Conservation (phyloP, 1,284 basidiomycete genomes). For the Tetrapyrgos nigripes region DNA sequence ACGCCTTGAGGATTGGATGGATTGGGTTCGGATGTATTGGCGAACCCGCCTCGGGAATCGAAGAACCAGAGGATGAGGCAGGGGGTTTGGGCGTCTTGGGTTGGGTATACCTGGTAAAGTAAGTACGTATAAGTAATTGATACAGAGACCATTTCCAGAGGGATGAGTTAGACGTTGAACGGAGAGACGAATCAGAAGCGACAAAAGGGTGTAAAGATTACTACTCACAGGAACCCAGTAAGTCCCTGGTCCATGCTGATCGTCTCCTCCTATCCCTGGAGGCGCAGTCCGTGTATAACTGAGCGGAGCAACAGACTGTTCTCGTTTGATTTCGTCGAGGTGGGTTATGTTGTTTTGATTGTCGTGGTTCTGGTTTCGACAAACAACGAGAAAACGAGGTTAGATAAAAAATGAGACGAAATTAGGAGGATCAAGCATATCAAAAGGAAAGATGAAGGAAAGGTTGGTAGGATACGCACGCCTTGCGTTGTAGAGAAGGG, state of each 20-base stretch:
- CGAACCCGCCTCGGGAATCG: constrained; percentile 68
- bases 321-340: constrained; percentile 60
- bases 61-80: constrained; percentile 73
- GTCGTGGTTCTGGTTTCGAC: constrained; percentile 79
- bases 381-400: no score
- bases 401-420: not conserved
- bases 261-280: constrained; percentile 61
- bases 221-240: constrained; percentile 73
- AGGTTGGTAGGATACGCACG: constrained; percentile 43
- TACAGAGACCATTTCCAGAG: no score
- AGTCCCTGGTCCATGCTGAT: constrained; percentile 58
- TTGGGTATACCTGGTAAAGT: constrained; percentile 43
- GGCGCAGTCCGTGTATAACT: constrained; percentile 69
- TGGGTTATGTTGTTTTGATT: constrained; percentile 73
- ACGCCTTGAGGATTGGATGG: constrained; percentile 54
- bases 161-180: no score
- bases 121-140: no score
- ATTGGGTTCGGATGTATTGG: constrained; percentile 45
- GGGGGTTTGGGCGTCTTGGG: constrained; percentile 38
- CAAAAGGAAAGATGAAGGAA: not conserved
- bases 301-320: constrained; percentile 59
- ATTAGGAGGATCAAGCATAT: not conserved
- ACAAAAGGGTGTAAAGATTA: not conserved
- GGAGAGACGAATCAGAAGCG: not conserved
- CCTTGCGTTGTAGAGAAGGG: constrained; percentile 67